A percentile compares a stretch with the other conserved stretches of the same genome.
Conservation (phyloP, 73 alveolate species). For the Tetrahymena malaccensis region DNA sequence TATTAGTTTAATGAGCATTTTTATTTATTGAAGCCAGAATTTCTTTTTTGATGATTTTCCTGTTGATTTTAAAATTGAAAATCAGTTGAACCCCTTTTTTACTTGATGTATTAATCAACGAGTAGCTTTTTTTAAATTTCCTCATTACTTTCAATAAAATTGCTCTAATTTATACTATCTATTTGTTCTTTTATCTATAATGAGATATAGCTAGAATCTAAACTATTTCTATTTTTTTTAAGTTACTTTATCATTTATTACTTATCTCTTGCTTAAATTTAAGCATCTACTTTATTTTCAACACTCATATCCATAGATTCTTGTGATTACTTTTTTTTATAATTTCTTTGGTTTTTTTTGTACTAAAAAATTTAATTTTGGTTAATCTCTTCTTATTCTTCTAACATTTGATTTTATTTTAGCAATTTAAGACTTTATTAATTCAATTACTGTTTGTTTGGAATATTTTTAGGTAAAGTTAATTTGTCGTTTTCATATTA, state of each 20-base stretch:
- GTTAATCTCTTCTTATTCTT: background rate
- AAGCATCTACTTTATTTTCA: background rate
- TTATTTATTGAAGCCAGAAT: background rate
- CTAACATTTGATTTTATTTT: background rate
- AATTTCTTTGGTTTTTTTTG: background rate
- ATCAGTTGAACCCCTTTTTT: background rate
- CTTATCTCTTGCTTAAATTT: no score
- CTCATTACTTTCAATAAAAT: background rate
- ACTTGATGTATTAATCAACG: background rate
- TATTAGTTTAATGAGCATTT: no score
- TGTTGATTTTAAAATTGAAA: background rate
- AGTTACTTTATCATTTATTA: background rate
- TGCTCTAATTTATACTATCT: background rate
- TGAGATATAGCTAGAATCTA: background rate
- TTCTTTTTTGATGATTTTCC: background rate
- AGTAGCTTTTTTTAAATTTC: background rate
- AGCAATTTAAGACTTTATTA: background rate
- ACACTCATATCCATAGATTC: background rate
- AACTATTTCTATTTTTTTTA: background rate
- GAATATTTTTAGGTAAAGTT: no score
- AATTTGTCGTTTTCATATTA: no score
- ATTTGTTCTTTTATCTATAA: background rate
- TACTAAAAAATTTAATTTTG: no score
- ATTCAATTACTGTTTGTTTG: no score
- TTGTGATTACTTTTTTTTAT: no score